phyloP scores from a whole-genome alignment of 371 early-diverging fungal genomes.

The Mortierella sp. region DNA sequence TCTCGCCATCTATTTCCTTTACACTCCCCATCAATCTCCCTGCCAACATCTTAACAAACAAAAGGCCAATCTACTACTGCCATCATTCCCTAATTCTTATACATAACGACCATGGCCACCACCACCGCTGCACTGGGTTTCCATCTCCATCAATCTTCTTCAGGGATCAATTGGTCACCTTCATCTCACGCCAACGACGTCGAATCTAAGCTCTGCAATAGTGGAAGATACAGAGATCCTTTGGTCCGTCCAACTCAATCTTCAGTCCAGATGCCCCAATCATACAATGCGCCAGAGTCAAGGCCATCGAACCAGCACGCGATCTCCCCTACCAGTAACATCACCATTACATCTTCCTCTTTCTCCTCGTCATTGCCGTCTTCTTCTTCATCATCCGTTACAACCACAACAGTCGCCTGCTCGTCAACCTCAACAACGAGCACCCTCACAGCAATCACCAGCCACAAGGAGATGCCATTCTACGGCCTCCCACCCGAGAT shows the following conservation, averaged over 20 bases:
- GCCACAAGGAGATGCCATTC: slow-evolving; percentile 8
- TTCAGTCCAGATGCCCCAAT: background rate
- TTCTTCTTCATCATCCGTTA: background rate
- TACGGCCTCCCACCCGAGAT: slow-evolving; percentile 42
- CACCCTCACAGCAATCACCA: background rate
- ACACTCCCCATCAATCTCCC: background rate
- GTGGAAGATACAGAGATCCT: background rate
- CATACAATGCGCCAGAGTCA: background rate
- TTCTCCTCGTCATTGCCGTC: too few relatives aligned
- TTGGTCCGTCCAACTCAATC: background rate
- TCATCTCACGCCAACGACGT: background rate
- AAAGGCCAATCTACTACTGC: background rate
- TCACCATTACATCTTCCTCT: background rate
- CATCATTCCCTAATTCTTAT: background rate
- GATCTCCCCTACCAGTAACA: background rate
- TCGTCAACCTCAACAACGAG: background rate
- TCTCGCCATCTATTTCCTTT: background rate
- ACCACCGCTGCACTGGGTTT: background rate
- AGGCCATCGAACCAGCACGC: background rate
- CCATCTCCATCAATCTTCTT: background rate
- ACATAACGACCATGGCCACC: background rate
- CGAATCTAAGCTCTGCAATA: background rate
- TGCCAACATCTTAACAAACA: background rate
- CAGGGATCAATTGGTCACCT: background rate
- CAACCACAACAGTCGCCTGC: background rate